A percentile compares a stretch with the other conserved stretches of the same genome.
Evolutionary conservation across 805 yeast species (phyloP).

Genomic region (Kodamaea neixiangensis): DNA sequence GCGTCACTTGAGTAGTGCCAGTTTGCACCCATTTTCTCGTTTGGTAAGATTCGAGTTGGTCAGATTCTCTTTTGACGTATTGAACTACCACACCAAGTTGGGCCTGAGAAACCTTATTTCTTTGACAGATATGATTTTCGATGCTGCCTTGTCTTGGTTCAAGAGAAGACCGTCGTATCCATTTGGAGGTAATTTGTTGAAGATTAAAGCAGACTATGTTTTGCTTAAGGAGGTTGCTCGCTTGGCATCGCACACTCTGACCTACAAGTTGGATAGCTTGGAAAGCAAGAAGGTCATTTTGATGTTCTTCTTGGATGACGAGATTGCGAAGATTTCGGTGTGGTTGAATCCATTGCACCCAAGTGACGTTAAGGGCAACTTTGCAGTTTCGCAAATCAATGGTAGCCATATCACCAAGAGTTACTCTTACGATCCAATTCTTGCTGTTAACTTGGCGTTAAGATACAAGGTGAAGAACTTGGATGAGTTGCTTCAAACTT

Average conservation of each 20-base stretch:
- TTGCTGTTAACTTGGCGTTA: conserved; percentile 70
- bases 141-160: conserved; percentile 82
- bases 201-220: conserved; percentile 66
- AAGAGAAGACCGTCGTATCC: conserved; percentile 64
- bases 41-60: conserved; percentile 72
- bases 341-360: conserved; percentile 73
- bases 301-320: conserved; percentile 70
- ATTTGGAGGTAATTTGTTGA: conserved; percentile 77
- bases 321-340: conserved; percentile 65
- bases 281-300: conserved; percentile 56
- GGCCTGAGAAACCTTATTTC: conserved; percentile 45
- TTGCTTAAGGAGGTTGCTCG: conserved; percentile 55
- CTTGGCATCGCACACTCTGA: conserved; percentile 22
- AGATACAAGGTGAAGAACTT: conserved; percentile 52
- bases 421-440: conserved; percentile 63
- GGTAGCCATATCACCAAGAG: conserved; percentile 54
- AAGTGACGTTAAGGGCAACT: conserved; percentile 40
- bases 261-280: conserved; percentile 26
- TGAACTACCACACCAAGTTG: conserved; percentile 55
- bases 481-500: conserved; percentile 40
- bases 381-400: conserved; percentile 23
- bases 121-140: conserved; percentile 55
- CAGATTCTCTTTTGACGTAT: conserved; percentile 63
- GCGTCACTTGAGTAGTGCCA: conserved; percentile 53
- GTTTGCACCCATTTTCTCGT: conserved; percentile 82